Evolutionary conservation across 2,329 filamentous ascomycete species (phyloP).

Genomic region (Fusarium globosum): DNA sequence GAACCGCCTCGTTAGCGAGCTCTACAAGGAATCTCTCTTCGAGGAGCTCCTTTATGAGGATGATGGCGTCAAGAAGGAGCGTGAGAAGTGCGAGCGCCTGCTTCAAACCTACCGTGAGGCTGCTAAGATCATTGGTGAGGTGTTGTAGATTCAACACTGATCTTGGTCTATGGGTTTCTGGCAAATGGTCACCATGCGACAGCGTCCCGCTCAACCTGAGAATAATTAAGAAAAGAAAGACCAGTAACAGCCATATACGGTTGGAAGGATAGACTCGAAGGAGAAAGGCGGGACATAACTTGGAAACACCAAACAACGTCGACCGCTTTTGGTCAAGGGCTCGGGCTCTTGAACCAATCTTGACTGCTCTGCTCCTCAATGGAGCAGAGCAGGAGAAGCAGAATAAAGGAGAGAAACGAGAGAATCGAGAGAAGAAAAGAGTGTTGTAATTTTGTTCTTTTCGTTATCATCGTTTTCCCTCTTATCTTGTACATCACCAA

Average conservation of each 20-base stretch:
- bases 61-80: slow-evolving; percentile 95
- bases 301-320: slow-evolving; percentile 31
- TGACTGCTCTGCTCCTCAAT: slow-evolving; percentile 27
- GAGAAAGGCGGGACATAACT: slow-evolving; percentile 28
- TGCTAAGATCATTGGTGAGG: slow-evolving; percentile 97
- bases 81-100: slow-evolving; percentile 98
- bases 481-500: slow-evolving; percentile 45
- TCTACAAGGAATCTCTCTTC: slow-evolving; percentile 93
- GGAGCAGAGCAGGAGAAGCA: slow-evolving; percentile 6
- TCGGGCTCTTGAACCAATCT: slow-evolving; percentile 25
- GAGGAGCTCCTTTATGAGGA: slow-evolving; percentile 96
- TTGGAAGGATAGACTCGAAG: slow-evolving; percentile 34
- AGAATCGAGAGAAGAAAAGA: slow-evolving; percentile 32
- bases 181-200: slow-evolving; percentile 15
- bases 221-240: slow-evolving; percentile 37
- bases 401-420: slow-evolving; percentile 19
- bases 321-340: slow-evolving; percentile 23
- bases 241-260: slow-evolving; percentile 18
- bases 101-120: slow-evolving; percentile 96
- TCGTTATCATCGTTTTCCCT: slow-evolving; percentile 21
- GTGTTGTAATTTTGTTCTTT: slow-evolving; percentile 39
- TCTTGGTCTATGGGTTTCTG: slow-evolving; percentile 11
- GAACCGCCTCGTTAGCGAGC: slow-evolving; percentile 92
- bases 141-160: slow-evolving; percentile 67
- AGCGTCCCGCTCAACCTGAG: slow-evolving; percentile 28